Conservation (phyloP, 805 yeast species). For the Komagataella pseudopastoris region DNA sequence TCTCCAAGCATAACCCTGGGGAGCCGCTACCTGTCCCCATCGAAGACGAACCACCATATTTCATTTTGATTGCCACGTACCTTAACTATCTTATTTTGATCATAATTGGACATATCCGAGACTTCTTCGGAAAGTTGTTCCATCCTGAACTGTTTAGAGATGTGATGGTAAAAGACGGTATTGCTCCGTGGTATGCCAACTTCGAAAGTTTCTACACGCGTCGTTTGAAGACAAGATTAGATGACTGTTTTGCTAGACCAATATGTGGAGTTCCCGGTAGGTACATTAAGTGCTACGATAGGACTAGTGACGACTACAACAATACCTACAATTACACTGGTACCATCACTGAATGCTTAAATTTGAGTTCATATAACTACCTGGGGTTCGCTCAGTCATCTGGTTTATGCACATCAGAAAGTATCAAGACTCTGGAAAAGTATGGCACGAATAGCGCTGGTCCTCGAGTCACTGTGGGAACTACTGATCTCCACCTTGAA, state of each 20-base stretch:
- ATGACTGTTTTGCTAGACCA: conserved; percentile 91
- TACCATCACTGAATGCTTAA: conserved; percentile 61
- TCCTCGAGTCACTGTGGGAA: conserved; percentile 62
- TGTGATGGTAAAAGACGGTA: conserved; percentile 69
- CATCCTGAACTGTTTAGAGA: conserved; percentile 51
- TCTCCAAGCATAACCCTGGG: conserved; percentile 41
- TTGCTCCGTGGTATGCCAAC: conserved; percentile 91
- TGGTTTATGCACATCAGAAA: conserved; percentile 78
- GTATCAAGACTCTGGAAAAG: conserved; percentile 46
- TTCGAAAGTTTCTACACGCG: conserved; percentile 91
- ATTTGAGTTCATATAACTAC: conserved; percentile 84
- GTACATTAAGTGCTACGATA: conserved; percentile 66
- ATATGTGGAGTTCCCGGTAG: conserved; percentile 98
- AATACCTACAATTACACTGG: conserved; percentile 65
- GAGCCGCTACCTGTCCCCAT: conserved; percentile 49
- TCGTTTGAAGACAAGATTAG: conserved; percentile 79
- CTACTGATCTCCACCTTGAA: conserved; percentile 55
- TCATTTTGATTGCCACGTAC: conserved; percentile 69
- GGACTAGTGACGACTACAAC: conserved; percentile 55
- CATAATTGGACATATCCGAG: conserved; percentile 82
- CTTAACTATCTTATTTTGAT: conserved; percentile 74
- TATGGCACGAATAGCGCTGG: conserved; percentile 76
- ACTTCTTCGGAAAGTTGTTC: conserved; percentile 70
- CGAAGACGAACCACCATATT: conserved; percentile 78
- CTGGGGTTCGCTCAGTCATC: conserved; percentile 94